These are phyloP conservation scores for Aureobasidium namibiae DNA, from an alignment of 2,329 filamentous ascomycete species.

Conservation along the genomic window DNA sequence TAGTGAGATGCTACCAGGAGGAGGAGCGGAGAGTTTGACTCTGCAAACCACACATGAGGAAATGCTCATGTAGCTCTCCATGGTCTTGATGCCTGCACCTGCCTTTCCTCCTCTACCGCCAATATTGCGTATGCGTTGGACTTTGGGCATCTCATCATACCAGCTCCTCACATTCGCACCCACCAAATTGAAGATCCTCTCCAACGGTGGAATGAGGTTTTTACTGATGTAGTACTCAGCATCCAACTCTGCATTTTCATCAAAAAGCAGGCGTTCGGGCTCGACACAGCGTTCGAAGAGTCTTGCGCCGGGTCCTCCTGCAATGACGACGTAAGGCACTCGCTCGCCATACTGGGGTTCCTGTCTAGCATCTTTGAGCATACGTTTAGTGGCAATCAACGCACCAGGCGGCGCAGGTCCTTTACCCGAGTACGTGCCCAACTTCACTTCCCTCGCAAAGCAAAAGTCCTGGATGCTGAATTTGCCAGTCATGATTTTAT, in stretches of 20 bases:
- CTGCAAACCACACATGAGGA: conserved; percentile 72
- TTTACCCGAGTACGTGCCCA: conserved; percentile 79
- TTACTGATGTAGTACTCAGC: conserved; percentile 96
- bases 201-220: conserved; percentile 88
- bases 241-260: conserved; percentile 73
- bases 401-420: conserved; percentile 78
- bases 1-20: conserved; percentile 20
- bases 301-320: conserved; percentile 75
- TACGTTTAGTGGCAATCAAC: conserved; percentile 74
- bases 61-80: conserved; percentile 89
- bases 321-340: conserved; percentile 87
- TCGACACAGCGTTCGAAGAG: conserved; percentile 85
- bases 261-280: conserved; percentile 71
- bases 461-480: conserved; percentile 94
- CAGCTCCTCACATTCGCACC: conserved; percentile 83
- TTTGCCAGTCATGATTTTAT: conserved; percentile 81
- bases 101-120: conserved; percentile 22
- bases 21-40: conserved; percentile 42
- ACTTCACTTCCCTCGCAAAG: conserved; percentile 83
- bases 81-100: conserved; percentile 47
- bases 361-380: conserved; percentile 75
- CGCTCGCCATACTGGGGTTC: conserved; percentile 95
- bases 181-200: conserved; percentile 93
- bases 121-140: conserved; percentile 65
- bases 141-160: conserved; percentile 96